A percentile compares a stretch with the other conserved stretches of the same genome.
Conservation (phyloP, 129 eudicot species). For the Oenanthe sinensis region DNA sequence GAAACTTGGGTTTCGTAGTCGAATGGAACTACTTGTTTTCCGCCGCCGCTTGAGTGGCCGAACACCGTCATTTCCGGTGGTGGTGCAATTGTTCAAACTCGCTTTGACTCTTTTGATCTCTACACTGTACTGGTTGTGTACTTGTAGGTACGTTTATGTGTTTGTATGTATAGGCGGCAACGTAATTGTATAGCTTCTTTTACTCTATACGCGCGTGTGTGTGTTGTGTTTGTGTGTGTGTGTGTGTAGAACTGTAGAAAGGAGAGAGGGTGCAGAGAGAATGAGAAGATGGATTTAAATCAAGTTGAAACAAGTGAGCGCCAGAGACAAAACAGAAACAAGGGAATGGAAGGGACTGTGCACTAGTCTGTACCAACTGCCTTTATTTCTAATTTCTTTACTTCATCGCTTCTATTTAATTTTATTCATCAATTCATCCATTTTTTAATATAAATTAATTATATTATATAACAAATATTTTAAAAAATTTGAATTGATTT, state of each 20-base stretch:
- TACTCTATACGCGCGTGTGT: background rate
- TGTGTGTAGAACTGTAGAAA: background rate
- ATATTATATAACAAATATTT: too few species aligned
- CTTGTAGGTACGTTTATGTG: too few species aligned
- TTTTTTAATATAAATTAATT: too few species aligned
- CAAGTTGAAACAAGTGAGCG: constrained; percentile 72
- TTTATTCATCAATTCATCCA: too few species aligned
- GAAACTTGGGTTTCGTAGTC: constrained; percentile 50
- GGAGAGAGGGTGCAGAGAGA: constrained; percentile 14
- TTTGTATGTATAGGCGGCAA: background rate
- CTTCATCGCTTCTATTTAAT: too few species aligned
- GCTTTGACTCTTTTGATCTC: background rate
- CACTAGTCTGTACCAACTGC: background rate
- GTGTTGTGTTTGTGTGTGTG: background rate
- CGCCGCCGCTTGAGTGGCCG: constrained; percentile 39
- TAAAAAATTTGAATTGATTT: too few species aligned
- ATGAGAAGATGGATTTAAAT: background rate
- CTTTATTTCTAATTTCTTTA: too few species aligned
- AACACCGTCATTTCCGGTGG: constrained; percentile 60
- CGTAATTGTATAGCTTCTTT: background rate
- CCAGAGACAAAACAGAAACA: constrained; percentile 25
- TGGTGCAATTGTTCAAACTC: background rate
- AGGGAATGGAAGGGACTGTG: background rate
- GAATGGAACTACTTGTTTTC: constrained; percentile 51
- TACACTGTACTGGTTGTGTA: too few species aligned